Conservation (phyloP, 345 rosid genomes). For the Linum usitatissimum region DNA sequence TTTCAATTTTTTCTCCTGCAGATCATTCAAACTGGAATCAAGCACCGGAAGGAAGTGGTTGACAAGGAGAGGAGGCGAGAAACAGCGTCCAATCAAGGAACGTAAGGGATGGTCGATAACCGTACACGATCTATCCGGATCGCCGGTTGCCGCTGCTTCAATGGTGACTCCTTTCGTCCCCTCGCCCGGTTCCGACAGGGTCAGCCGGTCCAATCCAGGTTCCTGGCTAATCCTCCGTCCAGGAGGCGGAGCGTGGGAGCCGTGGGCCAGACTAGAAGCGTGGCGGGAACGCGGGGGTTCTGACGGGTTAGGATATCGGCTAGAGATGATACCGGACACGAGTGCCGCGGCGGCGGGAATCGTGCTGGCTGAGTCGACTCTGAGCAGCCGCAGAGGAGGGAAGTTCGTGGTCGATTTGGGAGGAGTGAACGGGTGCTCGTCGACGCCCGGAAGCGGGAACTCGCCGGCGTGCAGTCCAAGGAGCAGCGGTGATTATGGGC, state of each 20-base stretch:
- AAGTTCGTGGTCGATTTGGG: constrained; percentile 59
- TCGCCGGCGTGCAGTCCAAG: constrained; percentile 73
- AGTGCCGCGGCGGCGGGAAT: constrained; percentile 43
- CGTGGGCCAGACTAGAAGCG: constrained; percentile 90
- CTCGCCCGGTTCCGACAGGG: constrained; percentile 80
- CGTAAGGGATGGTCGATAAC: constrained; percentile 92
- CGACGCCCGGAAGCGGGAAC: constrained; percentile 22
- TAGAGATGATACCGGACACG: constrained; percentile 61
- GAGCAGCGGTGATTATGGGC: constrained; percentile 64
- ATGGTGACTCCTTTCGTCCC: constrained; percentile 81
- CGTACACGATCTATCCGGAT: constrained; percentile 83
- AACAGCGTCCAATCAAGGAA: constrained; percentile 62
- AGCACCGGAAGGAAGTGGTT: constrained; percentile 43
- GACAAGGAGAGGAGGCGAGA: constrained; percentile 82
- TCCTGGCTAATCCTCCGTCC: constrained; percentile 85
- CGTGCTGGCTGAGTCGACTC: constrained; percentile 57
- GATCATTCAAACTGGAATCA: constrained; percentile 48
- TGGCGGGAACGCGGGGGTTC: constrained; percentile 83
- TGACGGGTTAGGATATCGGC: constrained; percentile 64
- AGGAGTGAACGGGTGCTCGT: constrained; percentile 19
- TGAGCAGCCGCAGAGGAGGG: constrained; percentile 61
- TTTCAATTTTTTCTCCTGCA: constrained; percentile 12
- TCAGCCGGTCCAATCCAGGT: constrained; percentile 83
- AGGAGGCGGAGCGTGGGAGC: constrained; percentile 73
- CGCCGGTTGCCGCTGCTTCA: constrained; percentile 77